These are phyloP conservation scores for Helicostylum pulchrum DNA, from an alignment of 192 early-diverging fungal genomes.

Conservation along the genomic window DNA sequence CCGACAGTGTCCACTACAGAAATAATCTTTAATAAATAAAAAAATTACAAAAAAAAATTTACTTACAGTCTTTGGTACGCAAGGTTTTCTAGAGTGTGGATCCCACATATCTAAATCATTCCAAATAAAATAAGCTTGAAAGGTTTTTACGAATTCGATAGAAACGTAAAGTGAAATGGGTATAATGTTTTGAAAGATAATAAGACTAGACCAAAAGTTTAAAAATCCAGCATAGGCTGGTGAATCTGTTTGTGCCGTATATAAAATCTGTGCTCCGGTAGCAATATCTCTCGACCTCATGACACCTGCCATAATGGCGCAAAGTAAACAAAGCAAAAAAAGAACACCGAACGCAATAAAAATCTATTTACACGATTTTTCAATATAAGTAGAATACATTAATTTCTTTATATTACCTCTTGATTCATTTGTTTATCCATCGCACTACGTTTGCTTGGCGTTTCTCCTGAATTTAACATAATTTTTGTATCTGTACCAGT, in stretches of 20 bases:
- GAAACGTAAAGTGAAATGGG: constrained; percentile 95
- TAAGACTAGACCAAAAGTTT: constrained; percentile 67
- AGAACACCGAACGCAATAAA: constrained; percentile 54
- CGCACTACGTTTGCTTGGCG: constrained; percentile 85
- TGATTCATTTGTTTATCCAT: constrained; percentile 68
- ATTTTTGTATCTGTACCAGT: constrained; percentile 93
- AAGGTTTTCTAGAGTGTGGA: constrained; percentile 51
- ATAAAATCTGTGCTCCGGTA: constrained; percentile 10
- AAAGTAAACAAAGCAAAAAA: constrained; percentile 48
- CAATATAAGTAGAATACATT: not conserved
- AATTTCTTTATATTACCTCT: constrained; percentile 35
- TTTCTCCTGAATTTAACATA: constrained; percentile 84
- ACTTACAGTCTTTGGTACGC: constrained; percentile 64
- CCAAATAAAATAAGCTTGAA: constrained; percentile 88
- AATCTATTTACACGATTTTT: constrained; percentile 37
- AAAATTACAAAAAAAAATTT: not conserved
- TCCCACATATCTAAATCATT: constrained; percentile 89
- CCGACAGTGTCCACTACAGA: constrained; percentile 87
- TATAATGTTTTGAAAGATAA: constrained; percentile 95
- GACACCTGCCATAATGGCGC: constrained; percentile 51
- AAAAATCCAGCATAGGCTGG: constrained; percentile 28
- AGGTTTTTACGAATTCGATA: constrained; percentile 88
- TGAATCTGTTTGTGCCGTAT: constrained; percentile 13
- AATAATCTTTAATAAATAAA: not conserved
- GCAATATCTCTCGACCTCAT: constrained; percentile 6